Base-by-base conservation (phyloP, 345 rosid genomes). In the Syzygium oleosum region DNA sequence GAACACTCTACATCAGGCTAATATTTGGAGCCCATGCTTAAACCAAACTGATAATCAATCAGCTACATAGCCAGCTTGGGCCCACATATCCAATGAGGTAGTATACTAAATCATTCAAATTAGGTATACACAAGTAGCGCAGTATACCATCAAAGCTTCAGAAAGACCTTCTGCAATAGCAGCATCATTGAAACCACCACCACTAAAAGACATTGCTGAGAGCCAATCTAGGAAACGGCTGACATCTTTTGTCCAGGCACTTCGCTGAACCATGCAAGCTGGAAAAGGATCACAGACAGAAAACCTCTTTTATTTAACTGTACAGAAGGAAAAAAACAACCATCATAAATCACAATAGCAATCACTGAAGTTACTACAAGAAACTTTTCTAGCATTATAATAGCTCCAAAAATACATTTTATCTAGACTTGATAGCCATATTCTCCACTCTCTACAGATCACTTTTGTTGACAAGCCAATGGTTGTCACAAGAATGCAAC, bases 81-180 rank as follows among this genome's bases (percentile, higher is more conserved):
- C 49, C 23, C 38, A 49, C 34, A 22, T 43, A 86, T 77, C n/a
- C 73, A 78, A 25, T 10, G 51, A 52, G 27, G 52, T 15, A 68
- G 19, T 49, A n/a, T 1, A 14, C 87, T 38, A 86, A 63, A 86
- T 31, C 43, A 63, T 43, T 31, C 56, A 51, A 80, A 79, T 79
- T 19, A 29, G 38, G 55, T 51, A 23, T n/a, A 51, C n/a, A 52
- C 22, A 54, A 88, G 87, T 13, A 86, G 83, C 3, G 49, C 6
- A 46, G 38, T 90, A 68, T 90, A 96, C 99, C 99, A 98, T 98
- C 86, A 96, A 88, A 84, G 99, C 99, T 91, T 98, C 99, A 85
- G 98, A 92, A 90, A 98, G 98, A 87, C 99, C 99, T 93, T 98
- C 99, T 5, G 99, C 99, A 89, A 97, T 96, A 56, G 99, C 99